These are phyloP conservation scores for Colletotrichum liaoningense DNA, from an alignment of 2,329 filamentous ascomycete species.

Conservation along the genomic window DNA sequence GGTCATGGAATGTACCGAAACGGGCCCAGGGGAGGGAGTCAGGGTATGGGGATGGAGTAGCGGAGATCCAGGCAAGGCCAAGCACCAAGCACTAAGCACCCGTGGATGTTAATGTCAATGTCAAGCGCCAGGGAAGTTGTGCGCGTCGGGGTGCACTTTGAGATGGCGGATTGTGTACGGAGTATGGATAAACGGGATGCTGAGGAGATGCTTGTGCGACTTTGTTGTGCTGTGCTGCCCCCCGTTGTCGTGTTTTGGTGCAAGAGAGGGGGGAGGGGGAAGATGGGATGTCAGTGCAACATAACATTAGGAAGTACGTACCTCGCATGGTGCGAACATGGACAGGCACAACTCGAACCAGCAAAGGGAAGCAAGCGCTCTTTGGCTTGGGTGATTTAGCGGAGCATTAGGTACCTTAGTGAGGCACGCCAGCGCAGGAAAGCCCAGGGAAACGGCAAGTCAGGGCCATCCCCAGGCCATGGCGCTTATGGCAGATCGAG, in stretches of 20 bases:
- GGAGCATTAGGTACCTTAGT: not conserved
- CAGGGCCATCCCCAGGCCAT: constrained; percentile 25
- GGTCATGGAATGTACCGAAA: constrained; percentile 34
- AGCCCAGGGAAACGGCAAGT: constrained; percentile 19
- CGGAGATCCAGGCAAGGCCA: constrained; percentile 6
- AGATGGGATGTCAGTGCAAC: not conserved
- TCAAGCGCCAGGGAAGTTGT: constrained; percentile 18
- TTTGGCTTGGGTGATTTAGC: not conserved
- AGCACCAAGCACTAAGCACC: not conserved
- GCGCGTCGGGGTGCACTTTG: not conserved
- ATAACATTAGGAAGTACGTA: not conserved
- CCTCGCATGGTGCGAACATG: too few relatives aligned
- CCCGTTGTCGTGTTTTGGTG: constrained; percentile 2
- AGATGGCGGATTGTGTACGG: not conserved
- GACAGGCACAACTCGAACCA: not conserved
- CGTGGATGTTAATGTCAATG: constrained; percentile 8
- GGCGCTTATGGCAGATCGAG: constrained; percentile 34
- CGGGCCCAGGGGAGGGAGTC: constrained; percentile 22
- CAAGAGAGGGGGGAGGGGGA: not conserved
- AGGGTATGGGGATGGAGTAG: constrained; percentile 22
- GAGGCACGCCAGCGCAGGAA: constrained; percentile 25
- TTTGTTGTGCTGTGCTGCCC: constrained; percentile 3
- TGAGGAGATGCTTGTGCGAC: constrained; percentile 21
- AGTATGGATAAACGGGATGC: constrained; percentile 7
- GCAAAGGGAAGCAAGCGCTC: not conserved